A percentile compares a stretch with the other conserved stretches of the same genome.
Evolutionary conservation across 148 eudicot genomes (phyloP).

Genomic region (Mesembryanthemum crystallinum): DNA sequence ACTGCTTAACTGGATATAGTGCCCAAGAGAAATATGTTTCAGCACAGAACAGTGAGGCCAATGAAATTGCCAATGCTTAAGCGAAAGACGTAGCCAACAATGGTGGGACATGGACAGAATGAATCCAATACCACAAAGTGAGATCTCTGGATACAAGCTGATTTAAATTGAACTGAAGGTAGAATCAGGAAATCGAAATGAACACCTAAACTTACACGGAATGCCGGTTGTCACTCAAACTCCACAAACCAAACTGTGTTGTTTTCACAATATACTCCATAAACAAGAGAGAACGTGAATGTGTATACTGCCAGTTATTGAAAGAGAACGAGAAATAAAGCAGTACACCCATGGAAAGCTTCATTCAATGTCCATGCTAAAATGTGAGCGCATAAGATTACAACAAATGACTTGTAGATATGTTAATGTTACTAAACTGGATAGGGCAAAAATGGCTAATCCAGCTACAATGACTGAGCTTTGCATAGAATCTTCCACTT

Average conservation of each 20-base stretch:
- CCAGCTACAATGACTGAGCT: slow-evolving; percentile 17
- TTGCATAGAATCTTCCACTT: neutral
- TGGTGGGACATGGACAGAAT: no score
- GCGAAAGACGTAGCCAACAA: no score
- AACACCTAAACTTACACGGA: no score
- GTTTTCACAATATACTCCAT: neutral
- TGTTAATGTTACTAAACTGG: neutral
- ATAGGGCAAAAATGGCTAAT: slow-evolving; percentile 17
- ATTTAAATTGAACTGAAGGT: no score
- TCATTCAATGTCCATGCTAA: neutral
- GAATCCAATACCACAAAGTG: no score
- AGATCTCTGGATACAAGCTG: no score
- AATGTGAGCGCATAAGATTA: slow-evolving; percentile 12
- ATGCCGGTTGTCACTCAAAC: no score
- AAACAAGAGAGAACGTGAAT: neutral
- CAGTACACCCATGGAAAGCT: neutral
- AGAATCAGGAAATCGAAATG: no score
- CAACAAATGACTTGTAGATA: slow-evolving; percentile 15
- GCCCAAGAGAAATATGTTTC: no score
- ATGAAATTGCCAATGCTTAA: no score
- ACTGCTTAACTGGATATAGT: no score
- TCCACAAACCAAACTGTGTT: neutral
- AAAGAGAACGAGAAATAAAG: neutral
- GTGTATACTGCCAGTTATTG: neutral
- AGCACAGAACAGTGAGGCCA: no score